Conservation (phyloP, 257 asterid genomes). For the Anisodus tanguticus region DNA sequence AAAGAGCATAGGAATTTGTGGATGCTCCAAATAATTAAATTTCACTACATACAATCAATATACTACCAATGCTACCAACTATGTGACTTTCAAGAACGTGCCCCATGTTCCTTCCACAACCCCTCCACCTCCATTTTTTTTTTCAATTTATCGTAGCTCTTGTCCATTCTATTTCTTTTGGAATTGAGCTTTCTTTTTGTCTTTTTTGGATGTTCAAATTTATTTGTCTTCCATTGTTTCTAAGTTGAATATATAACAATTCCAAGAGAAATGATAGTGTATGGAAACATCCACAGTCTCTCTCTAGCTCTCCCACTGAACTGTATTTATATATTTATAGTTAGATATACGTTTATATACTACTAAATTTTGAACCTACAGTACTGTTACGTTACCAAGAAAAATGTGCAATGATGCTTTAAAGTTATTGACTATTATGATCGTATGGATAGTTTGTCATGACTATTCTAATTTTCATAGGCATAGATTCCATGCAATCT, state of each 20-base stretch:
- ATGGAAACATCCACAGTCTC: no score
- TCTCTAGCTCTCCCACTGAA: no score
- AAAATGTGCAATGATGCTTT: no score
- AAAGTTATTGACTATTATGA: no score
- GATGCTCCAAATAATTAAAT: neutral
- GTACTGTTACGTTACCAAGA: no score
- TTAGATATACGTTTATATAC: no score
- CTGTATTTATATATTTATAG: no score
- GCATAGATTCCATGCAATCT: no score
- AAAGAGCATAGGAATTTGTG: neutral
- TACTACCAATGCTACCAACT: neutral
- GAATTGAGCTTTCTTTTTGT: neutral
- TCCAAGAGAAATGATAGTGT: no score
- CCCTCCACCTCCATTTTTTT: neutral
- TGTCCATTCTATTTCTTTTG: neutral
- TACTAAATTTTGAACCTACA: no score
- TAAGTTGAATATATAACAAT: slow-evolving; percentile 11
- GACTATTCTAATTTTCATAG: no score
- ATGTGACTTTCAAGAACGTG: slow-evolving; percentile 50
- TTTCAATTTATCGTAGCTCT: neutral
- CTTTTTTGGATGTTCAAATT: neutral
- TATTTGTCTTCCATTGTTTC: neutral
- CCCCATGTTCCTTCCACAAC: slow-evolving; percentile 47
- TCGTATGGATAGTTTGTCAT: no score
- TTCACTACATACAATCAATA: neutral